phyloP scores from a whole-genome alignment of 768 basidiomycete species.

The Mycena latifolia region DNA sequence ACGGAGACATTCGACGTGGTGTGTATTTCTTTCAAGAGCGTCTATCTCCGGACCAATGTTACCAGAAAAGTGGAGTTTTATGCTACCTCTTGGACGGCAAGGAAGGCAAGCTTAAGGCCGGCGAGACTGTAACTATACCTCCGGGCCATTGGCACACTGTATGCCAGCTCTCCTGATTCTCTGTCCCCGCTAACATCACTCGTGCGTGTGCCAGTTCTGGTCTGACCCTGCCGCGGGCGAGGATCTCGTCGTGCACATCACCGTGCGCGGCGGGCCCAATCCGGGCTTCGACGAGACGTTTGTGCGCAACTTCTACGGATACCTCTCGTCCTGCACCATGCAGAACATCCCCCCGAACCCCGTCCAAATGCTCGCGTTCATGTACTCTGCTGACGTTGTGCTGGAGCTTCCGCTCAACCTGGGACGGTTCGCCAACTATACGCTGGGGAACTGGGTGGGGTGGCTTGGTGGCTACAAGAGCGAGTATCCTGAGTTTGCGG shows the following conservation, averaged over 20 bases:
- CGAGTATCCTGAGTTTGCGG: constrained; percentile 39
- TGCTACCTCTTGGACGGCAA: constrained; percentile 43
- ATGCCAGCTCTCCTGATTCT: neutral
- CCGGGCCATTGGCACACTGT: constrained; percentile 42
- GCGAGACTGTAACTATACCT: constrained; percentile 39
- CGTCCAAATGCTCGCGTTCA: constrained; percentile 44
- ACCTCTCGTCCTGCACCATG: constrained; percentile 40
- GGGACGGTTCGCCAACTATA: constrained; percentile 39
- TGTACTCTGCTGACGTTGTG: constrained; percentile 43
- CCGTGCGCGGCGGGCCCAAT: constrained; percentile 42
- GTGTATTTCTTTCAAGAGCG: constrained; percentile 6
- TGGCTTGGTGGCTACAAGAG: constrained; percentile 40
- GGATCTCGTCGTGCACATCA: constrained; percentile 42
- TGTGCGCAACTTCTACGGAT: constrained; percentile 43
- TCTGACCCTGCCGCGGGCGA: constrained; percentile 40
- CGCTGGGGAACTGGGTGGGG: constrained; percentile 41
- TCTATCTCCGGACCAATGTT: neutral
- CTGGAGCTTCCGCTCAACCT: constrained; percentile 40
- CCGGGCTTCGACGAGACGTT: constrained; percentile 44
- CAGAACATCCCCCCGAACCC: constrained; percentile 38
- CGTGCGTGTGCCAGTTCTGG: constrained; percentile 36
- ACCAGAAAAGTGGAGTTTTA: constrained; percentile 39
- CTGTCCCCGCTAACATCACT: neutral
- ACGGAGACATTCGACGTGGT: constrained; percentile 44
- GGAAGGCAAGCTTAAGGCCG: constrained; percentile 38